A percentile compares a stretch with the other conserved stretches of the same genome.
Conservation (phyloP, 1,139 yeast species). For the Suhomyces chickasaworum region DNA sequence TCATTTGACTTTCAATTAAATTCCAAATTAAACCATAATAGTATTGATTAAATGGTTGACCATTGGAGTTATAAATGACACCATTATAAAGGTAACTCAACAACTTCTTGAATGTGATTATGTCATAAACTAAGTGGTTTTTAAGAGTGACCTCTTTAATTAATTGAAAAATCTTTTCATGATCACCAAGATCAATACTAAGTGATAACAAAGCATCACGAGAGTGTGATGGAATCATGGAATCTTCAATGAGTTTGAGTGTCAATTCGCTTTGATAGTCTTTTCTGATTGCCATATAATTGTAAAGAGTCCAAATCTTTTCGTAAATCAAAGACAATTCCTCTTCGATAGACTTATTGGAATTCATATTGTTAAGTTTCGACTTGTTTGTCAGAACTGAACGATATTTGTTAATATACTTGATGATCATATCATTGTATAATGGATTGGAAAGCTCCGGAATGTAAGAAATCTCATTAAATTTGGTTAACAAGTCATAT, state of each 20-base stretch:
- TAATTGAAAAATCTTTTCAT: slow-evolving; percentile 38
- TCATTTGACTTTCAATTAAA: slow-evolving; percentile 38
- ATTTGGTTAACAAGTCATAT: slow-evolving; percentile 30
- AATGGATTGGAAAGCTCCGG: slow-evolving; percentile 41
- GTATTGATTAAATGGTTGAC: slow-evolving; percentile 28
- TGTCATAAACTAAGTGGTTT: slow-evolving; percentile 35
- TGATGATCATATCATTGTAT: slow-evolving; percentile 36
- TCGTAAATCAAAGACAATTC: slow-evolving; percentile 15
- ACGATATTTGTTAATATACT: slow-evolving; percentile 26
- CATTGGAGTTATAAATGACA: slow-evolving; percentile 23
- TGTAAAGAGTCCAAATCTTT: slow-evolving; percentile 37
- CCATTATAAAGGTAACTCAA: slow-evolving; percentile 39
- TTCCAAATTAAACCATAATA: slow-evolving; percentile 39
- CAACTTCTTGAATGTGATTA: slow-evolving; percentile 33
- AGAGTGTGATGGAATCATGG: slow-evolving; percentile 18
- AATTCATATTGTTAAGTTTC: neutral
- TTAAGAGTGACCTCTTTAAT: slow-evolving; percentile 41
- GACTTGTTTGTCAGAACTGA: slow-evolving; percentile 16
- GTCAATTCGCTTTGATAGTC: slow-evolving; percentile 31
- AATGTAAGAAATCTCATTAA: slow-evolving; percentile 35
- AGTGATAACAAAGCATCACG: slow-evolving; percentile 37
- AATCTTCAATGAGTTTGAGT: slow-evolving; percentile 5
- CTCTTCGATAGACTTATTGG: neutral
- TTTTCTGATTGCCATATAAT: slow-evolving; percentile 39
- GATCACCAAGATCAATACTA: slow-evolving; percentile 40